These are phyloP conservation scores for Ailanthus altissimus DNA, from an alignment of 345 rosid genomes.

Conservation along the genomic window DNA sequence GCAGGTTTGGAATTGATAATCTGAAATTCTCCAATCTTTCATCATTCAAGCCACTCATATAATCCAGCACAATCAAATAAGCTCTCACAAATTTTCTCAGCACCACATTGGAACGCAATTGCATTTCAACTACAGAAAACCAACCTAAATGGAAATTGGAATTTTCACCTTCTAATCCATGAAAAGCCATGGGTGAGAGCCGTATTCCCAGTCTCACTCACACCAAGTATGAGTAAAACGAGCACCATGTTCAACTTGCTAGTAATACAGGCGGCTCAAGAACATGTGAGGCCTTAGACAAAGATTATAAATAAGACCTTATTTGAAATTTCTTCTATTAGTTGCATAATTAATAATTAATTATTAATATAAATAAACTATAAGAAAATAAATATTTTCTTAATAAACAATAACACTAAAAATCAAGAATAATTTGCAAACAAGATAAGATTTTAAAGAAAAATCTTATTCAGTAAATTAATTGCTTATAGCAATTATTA, in stretches of 20 bases:
- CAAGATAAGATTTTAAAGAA: no score
- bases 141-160: slow-evolving; percentile 16
- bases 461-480: no score
- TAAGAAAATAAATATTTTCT: no score
- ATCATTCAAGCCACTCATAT: slow-evolving; percentile 19
- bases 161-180: background rate
- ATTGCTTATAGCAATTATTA: no score
- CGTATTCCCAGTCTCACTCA: slow-evolving; percentile 29
- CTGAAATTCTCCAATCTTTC: background rate
- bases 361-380: no score
- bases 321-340: no score
- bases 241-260: background rate
- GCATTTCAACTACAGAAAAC: slow-evolving; percentile 21
- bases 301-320: no score
- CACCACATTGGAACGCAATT: background rate
- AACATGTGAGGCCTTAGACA: no score
- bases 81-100: slow-evolving; percentile 6
- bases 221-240: slow-evolving; percentile 29
- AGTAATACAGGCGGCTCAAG: no score
- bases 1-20: background rate
- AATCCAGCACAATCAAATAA: slow-evolving; percentile 29
- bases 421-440: no score
- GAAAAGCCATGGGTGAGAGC: slow-evolving; percentile 26
- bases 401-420: no score
- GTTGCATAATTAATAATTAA: no score